phyloP scores from a whole-genome alignment of 805 yeast genomes.

The Kodamaea fukazawae region DNA sequence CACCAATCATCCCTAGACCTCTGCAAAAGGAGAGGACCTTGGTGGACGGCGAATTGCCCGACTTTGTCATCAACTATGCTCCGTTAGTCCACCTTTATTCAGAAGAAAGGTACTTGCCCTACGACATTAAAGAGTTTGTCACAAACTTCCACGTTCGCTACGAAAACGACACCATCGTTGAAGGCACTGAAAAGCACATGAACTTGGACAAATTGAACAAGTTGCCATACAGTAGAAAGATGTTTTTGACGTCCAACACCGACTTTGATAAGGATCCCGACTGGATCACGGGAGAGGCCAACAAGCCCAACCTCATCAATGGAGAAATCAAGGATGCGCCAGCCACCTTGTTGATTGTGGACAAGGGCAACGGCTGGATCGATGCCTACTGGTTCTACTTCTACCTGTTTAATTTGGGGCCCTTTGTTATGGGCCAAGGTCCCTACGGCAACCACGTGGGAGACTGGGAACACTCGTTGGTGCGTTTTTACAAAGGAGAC shows the following conservation, averaged over 20 bases:
- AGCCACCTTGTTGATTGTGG: constrained; percentile 76
- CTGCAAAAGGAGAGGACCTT: constrained; percentile 35
- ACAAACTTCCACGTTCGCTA: constrained; percentile 59
- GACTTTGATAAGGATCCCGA: constrained; percentile 73
- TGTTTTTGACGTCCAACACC: constrained; percentile 62
- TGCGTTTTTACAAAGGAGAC: constrained; percentile 74
- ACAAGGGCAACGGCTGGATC: constrained; percentile 91
- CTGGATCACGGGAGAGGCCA: constrained; percentile 76
- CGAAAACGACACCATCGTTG: constrained; percentile 44
- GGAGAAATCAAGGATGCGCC: constrained; percentile 79
- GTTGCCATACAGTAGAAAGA: constrained; percentile 28
- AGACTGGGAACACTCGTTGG: constrained; percentile 96
- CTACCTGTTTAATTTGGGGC: constrained; percentile 91
- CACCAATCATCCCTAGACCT: constrained; percentile 39
- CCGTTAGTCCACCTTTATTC: constrained; percentile 86
- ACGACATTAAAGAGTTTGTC: constrained; percentile 70
- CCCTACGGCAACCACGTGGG: constrained; percentile 98
- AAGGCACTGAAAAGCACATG: constrained; percentile 32
- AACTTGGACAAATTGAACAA: constrained; percentile 31
- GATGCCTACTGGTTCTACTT: constrained; percentile 97
- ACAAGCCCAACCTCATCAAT: constrained; percentile 65
- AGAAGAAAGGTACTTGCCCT: constrained; percentile 84
- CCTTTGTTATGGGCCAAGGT: constrained; percentile 95
- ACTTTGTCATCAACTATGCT: constrained; percentile 58
- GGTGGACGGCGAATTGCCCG: constrained; percentile 57